Base-by-base conservation (phyloP, 768 basidiomycete genomes). In the Chalciporus pseudorubinellus region DNA sequence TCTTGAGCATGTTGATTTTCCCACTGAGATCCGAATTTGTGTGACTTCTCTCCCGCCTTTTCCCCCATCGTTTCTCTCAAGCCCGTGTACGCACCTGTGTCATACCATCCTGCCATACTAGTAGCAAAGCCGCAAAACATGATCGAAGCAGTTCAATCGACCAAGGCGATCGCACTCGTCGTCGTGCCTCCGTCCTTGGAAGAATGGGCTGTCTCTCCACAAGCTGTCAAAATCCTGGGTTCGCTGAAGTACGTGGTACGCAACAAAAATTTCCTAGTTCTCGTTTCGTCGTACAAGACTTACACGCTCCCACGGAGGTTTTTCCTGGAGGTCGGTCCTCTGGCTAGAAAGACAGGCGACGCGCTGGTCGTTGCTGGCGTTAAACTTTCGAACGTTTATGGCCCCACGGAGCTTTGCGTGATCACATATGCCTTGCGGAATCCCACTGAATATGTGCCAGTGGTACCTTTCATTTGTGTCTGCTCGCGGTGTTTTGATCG, bases 281-380 rank as follows among this genome's bases (percentile, higher is more conserved):
- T 11, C 16, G 18, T 31, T 21, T 34, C 5, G 29, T 13, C 34
- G 14, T 4, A 20, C 20, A 10, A n/a, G n/a, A 18, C 39, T 56
- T 18, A 48, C 16, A 16, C 5, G 19, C n/a, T 10, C 26, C 24
- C 4, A 9, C 21, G 12, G 11, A n/a, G 76, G 73, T 20, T 1
- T 77, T 59, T 52, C 57, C 53, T 0, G 76, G 75, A 20, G n/a
- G n/a, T n/a, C n/a, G 75, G 74, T 0, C 63, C 74, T 0, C 59
- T 77, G 3, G 56, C 75, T 2, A 53, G 61, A 4, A 69, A 65
- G 48, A 57, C 71, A 3, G 77, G 75, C 0, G 67, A 76, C 26
- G 51, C 47, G 5, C 51, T 77, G n/a, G 61, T 64, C 8, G 51
- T 52, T 5, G 58, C 67, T 0, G 74, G 77, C 0, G 71, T 77